Conservation (phyloP, 495 filamentous ascomycete genomes). For the Terfezia boudieri region DNA sequence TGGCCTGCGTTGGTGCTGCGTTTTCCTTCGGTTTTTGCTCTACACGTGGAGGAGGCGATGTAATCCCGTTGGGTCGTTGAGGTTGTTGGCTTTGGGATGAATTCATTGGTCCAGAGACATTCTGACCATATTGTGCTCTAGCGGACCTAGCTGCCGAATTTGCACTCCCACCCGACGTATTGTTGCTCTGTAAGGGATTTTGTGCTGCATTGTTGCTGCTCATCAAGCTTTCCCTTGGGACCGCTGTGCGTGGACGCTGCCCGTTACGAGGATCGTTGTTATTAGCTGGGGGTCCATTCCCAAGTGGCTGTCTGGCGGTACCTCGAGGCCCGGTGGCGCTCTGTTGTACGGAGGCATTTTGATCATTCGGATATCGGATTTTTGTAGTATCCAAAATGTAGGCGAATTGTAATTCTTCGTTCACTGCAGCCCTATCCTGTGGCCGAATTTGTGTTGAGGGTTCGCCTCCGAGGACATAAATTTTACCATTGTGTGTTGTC, state of each 20-base stretch:
- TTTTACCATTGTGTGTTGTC: slow-evolving; percentile 77
- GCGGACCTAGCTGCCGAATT: slow-evolving; percentile 2
- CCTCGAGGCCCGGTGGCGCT: slow-evolving; percentile 21
- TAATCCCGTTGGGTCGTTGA: slow-evolving; percentile 22
- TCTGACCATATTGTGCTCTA: background rate
- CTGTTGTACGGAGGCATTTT: slow-evolving; percentile 22
- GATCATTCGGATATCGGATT: slow-evolving; percentile 79
- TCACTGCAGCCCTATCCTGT: slow-evolving; percentile 16
- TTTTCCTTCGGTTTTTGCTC: background rate
- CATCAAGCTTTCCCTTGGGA: slow-evolving; percentile 33
- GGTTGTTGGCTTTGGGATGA: slow-evolving; percentile 57
- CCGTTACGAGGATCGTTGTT: slow-evolving; percentile 9
- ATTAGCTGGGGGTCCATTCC: slow-evolving; percentile 10
- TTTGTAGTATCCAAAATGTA: slow-evolving; percentile 89
- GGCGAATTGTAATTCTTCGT: slow-evolving; percentile 58
- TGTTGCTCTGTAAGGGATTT: slow-evolving; percentile 13
- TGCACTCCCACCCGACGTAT: slow-evolving; percentile 17
- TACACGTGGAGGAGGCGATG: slow-evolving; percentile 19
- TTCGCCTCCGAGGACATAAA: slow-evolving; percentile 83
- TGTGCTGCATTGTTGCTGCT: slow-evolving; percentile 15
- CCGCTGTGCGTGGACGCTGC: slow-evolving; percentile 22
- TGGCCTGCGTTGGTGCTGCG: background rate
- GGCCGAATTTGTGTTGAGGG: slow-evolving; percentile 70
- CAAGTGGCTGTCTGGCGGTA: slow-evolving; percentile 7
- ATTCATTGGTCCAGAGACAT: background rate